phyloP scores from a whole-genome alignment of 1,284 basidiomycete species.

The Vanrija sp. region DNA sequence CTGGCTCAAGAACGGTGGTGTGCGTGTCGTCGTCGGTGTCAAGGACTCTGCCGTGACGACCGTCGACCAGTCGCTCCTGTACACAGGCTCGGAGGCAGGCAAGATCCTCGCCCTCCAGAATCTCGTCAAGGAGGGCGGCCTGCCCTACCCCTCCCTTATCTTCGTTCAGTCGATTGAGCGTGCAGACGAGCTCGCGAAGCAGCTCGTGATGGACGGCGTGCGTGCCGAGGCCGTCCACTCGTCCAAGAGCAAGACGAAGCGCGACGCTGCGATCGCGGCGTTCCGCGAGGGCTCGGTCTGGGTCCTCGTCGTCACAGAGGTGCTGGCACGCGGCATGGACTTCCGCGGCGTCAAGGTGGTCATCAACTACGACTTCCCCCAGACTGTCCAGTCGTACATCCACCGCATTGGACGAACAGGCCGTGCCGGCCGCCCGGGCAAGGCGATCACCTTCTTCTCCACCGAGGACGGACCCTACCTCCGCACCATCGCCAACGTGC shows the following conservation, averaged over 20 bases:
- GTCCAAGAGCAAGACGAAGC: constrained; percentile 76
- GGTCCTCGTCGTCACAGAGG: constrained; percentile 89
- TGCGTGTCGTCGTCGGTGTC: constrained; percentile 86
- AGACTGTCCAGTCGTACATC: constrained; percentile 87
- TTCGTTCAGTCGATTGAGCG: constrained; percentile 92
- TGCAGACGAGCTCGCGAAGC: constrained; percentile 82
- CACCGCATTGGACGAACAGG: constrained; percentile 96
- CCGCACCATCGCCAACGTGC: constrained; percentile 93
- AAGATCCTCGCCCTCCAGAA: constrained; percentile 81
- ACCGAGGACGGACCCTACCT: constrained; percentile 87
- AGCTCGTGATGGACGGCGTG: constrained; percentile 76
- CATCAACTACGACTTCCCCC: constrained; percentile 93
- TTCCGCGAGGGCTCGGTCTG: constrained; percentile 86
- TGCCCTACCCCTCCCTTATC: constrained; percentile 86
- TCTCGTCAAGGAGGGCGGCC: constrained; percentile 69
- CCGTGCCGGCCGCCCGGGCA: constrained; percentile 83
- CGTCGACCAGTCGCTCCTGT: constrained; percentile 81
- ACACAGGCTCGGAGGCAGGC: constrained; percentile 87
- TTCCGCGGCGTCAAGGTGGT: constrained; percentile 93
- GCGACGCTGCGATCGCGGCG: constrained; percentile 75
- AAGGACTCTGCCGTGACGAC: constrained; percentile 81
- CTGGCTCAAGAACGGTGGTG: constrained; percentile 70
- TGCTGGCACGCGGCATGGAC: constrained; percentile 95
- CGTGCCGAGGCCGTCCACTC: constrained; percentile 92
- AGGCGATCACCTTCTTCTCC: constrained; percentile 93